Evolutionary conservation across 345 rosid species (phyloP).

Genomic region (Eucalyptus cloeziana): DNA sequence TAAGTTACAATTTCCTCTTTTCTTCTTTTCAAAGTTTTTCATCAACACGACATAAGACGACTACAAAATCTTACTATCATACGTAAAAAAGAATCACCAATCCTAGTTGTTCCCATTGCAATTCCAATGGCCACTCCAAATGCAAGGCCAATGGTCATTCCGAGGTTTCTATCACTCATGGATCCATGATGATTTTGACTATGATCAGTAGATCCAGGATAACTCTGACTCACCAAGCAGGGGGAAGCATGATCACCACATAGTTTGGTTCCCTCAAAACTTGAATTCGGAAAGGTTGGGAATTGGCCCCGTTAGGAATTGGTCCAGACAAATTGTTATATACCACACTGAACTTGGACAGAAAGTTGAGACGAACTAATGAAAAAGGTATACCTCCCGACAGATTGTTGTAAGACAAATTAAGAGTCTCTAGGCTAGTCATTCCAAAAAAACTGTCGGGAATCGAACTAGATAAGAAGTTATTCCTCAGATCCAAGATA

Average conservation of each 20-base stretch:
- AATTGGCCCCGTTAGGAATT: conserved; percentile 38
- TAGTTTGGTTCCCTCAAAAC: no score
- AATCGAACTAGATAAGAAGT: not conserved
- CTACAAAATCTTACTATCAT: not conserved
- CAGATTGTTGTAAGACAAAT: not conserved
- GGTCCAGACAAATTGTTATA: not conserved
- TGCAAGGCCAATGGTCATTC: no score
- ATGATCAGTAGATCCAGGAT: no score
- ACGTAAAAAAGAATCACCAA: no score
- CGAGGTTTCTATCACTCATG: no score
- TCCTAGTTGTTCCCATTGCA: no score
- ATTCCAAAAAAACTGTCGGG: not conserved
- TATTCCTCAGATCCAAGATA: not conserved
- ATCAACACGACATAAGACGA: not conserved
- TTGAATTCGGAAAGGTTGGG: not conserved
- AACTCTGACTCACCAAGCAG: no score
- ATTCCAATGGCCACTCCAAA: no score
- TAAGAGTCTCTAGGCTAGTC: not conserved
- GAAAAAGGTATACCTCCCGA: not conserved
- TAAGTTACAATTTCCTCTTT: not conserved
- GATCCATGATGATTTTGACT: no score
- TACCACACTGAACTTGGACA: not conserved
- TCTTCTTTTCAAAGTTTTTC: not conserved
- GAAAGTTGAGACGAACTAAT: not conserved
- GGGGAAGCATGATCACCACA: no score